Base-by-base conservation (phyloP, 768 basidiomycete genomes). In the Psilocybe azurescens region DNA sequence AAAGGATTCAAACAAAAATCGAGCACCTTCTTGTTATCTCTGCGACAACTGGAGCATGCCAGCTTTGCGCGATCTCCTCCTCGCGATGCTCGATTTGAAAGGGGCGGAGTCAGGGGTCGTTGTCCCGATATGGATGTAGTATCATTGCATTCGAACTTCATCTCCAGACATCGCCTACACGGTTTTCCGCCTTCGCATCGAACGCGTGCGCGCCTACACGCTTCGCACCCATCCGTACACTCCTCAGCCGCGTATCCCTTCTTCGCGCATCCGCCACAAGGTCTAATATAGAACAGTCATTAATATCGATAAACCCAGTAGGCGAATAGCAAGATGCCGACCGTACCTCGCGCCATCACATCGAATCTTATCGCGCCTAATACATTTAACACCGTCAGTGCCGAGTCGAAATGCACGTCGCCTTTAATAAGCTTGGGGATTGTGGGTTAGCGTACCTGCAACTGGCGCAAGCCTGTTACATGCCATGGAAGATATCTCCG, bases 21-120 rank as follows among this genome's bases (percentile, higher is more conserved):
- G 32, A 69, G 5, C 56, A 81, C 87, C 84, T 89, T 88, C 72
- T 88, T 88, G 68, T 89, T 89, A 66, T 87, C 87, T 63, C 81
- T 81, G 30, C 86, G 81, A 72, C 88, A 89, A 53, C 74, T 82
- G 65, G 81, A 79, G 72, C 87, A 89, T 2, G 87, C 86, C 59
- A 85, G 59, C 66, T 87, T 88, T 41, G 81, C 85, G 39, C 86
- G 79, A 61, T 87, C 86, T 67, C 68, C 60, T 38, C 73, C 73
- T 61, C 71, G 68, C 59, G 62, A 55, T 56, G 63, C 49, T 58
- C 64, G 77, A 59, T 50, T 44, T 8, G 53, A n/a, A 16, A 44
- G 39, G 36, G 64, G 65, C 18, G 60, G 41, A 28, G 60, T 59
- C 18, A 59, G 20, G 11, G 65, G 58, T 36, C 66, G 73, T 11